Base-by-base conservation (phyloP, 1,139 yeast genomes). In the Kodamaea ohmeri region DNA sequence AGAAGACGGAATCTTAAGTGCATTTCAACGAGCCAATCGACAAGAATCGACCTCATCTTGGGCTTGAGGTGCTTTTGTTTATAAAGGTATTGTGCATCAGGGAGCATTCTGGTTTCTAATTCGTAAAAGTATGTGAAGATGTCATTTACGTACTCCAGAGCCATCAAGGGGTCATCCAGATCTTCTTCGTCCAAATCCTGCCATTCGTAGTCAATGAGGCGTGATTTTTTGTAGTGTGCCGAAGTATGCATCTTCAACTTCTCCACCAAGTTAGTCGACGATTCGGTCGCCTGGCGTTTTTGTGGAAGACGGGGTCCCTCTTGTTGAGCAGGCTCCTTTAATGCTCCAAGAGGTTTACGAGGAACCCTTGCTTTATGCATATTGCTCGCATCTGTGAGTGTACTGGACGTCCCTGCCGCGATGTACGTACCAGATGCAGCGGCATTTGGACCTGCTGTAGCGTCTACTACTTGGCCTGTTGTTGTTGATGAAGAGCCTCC, bases 11-110 rank as follows among this genome's bases (percentile, higher is more conserved):
- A 90, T 54, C 89, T 80, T 47, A 81, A 68, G 66, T 92, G 97
- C 63, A 90, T 90, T 58, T 89, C 95, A 24, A 89, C 90, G 57
- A 92, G 72, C 97, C 97, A 92, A 61, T 92, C 96, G 20, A 92
- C 92, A 46, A 92, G 68, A 37, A 90, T 87, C 35, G 89, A 87
- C 51, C 97, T 76, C 86, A 87, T 86, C 50, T 80, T 79, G 51
- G 95, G 94, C 51, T 83, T 81, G 46, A 88, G 71, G 43, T 83
- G 84, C 37, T 80, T 76, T 62, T 89, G 96, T 60, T 79, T 76
- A 50, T 71, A 76, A 48, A 90, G 67, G 58, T 87, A 89, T 49
- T 79, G 76, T 8, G 89, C 72, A 52, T 82, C 82, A 15, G 97
- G 96, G 58, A 89, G 70, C 47, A 92, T 87, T 53, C 77, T 72